phyloP scores from a whole-genome alignment of 108 stramenopile genomes.

The Cyclotella kingstonii region DNA sequence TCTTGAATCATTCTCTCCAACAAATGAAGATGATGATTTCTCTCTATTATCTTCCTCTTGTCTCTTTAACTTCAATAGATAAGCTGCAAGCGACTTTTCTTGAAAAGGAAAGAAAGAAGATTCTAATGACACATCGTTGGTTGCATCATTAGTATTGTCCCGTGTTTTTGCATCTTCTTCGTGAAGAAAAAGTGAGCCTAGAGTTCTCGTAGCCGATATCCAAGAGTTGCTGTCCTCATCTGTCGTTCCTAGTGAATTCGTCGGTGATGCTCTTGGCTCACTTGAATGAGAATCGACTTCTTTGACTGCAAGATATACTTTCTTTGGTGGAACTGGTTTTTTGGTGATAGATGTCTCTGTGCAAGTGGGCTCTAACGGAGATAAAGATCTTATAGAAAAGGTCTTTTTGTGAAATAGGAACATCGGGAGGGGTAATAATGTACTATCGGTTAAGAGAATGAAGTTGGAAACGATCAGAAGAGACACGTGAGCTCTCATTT shows the following conservation, averaged over 20 bases:
- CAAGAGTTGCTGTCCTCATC: constrained; percentile 21
- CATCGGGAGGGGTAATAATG: too few species aligned
- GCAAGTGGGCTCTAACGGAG: too few species aligned
- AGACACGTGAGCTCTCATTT: too few species aligned
- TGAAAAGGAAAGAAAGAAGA: not conserved
- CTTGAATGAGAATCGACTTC: too few species aligned
- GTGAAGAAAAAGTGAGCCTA: constrained; percentile 30
- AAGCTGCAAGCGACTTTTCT: constrained; percentile 21
- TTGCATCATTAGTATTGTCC: constrained; percentile 12
- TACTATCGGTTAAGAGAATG: too few species aligned
- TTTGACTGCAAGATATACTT: not conserved
- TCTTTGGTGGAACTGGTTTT: too few species aligned
- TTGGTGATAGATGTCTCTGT: too few species aligned
- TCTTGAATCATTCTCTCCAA: not conserved
- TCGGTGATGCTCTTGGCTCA: too few species aligned
- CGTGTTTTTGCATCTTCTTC: constrained; percentile 22
- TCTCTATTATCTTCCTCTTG: constrained; percentile 40
- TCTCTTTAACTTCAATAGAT: constrained; percentile 31
- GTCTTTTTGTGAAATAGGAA: too few species aligned
- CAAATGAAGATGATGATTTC: not conserved
- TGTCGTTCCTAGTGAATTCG: too few species aligned
- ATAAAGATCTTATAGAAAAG: too few species aligned
- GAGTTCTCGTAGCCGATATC: constrained; percentile 33
- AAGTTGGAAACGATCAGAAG: too few species aligned
- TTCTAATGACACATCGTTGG: not conserved